Conservation (phyloP, 371 early-diverging fungal species). For the Thermomucor indicae-seudaticae region DNA sequence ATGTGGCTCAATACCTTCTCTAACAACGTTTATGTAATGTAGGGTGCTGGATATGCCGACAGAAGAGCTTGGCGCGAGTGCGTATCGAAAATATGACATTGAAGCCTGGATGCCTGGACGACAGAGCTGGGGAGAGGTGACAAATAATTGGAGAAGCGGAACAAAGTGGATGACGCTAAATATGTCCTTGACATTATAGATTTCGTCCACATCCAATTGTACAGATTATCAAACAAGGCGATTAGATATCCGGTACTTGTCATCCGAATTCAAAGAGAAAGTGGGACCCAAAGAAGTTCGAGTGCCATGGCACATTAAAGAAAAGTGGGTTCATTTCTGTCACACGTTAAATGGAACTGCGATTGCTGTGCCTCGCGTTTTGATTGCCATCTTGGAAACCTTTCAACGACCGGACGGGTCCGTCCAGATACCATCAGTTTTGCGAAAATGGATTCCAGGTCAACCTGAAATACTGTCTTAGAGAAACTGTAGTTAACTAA, state of each 20-base stretch:
- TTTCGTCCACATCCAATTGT: slow-evolving; percentile 83
- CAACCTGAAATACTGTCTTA: slow-evolving; percentile 20
- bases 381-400: slow-evolving; percentile 85
- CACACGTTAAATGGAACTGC: slow-evolving; percentile 95
- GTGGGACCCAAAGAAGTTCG: slow-evolving; percentile 21
- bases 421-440: slow-evolving; percentile 62
- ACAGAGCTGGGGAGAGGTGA: slow-evolving; percentile 84
- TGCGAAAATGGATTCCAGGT: slow-evolving; percentile 71
- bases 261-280: slow-evolving; percentile 22
- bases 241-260: slow-evolving; percentile 62
- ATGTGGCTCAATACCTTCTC: background rate
- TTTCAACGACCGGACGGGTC: slow-evolving; percentile 72
- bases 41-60: slow-evolving; percentile 92
- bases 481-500: no score
- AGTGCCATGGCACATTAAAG: slow-evolving; percentile 32
- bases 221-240: slow-evolving; percentile 85
- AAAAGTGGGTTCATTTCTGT: slow-evolving; percentile 61
- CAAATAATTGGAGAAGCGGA: no score
- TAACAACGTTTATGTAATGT: background rate
- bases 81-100: slow-evolving; percentile 89
- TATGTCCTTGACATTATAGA: slow-evolving; percentile 18
- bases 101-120: slow-evolving; percentile 96
- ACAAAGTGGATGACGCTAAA: no score
- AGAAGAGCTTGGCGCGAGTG: slow-evolving; percentile 89
- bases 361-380: slow-evolving; percentile 87